phyloP scores from a whole-genome alignment of 495 filamentous ascomycete species.

The Xylaria castorea region DNA sequence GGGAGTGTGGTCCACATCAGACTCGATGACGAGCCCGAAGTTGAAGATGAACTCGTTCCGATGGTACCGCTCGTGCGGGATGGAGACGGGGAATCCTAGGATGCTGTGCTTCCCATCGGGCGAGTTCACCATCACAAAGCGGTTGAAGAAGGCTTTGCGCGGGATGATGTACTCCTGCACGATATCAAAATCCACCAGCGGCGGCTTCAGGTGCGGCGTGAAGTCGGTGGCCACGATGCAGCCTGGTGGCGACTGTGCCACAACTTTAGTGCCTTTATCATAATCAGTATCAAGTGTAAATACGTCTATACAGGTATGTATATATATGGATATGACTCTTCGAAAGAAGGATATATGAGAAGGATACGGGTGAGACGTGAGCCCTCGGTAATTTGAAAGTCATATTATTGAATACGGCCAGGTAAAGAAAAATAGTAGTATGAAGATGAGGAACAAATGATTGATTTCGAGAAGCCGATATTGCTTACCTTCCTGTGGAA shows the following conservation, averaged over 20 bases:
- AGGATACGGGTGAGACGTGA: background rate
- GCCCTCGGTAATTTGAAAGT: too few relatives aligned
- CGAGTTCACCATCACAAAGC: conserved; percentile 78
- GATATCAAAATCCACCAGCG: conserved; percentile 81
- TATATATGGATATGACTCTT: background rate
- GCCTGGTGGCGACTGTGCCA: conserved; percentile 74
- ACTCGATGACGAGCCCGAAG: conserved; percentile 80
- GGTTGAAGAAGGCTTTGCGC: conserved; percentile 86
- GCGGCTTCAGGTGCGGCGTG: conserved; percentile 60
- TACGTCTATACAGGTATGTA: background rate
- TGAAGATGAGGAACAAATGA: background rate
- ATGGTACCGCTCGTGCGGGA: conserved; percentile 74
- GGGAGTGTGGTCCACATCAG: conserved; percentile 65
- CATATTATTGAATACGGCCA: too few relatives aligned
- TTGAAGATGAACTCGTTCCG: conserved; percentile 99
- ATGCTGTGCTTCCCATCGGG: conserved; percentile 77
- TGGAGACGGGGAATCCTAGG: conserved; percentile 87
- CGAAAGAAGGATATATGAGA: background rate
- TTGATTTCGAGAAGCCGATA: background rate
- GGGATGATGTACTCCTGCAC: conserved; percentile 92
- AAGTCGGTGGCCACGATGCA: conserved; percentile 66
- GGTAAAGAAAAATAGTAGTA: background rate
- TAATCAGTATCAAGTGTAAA: background rate
- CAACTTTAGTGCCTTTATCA: conserved; percentile 72
- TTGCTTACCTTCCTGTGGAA: conserved; percentile 78